Evolutionary conservation across 2,329 filamentous ascomycete genomes (phyloP).

Genomic region (Colletotrichum sp.): DNA sequence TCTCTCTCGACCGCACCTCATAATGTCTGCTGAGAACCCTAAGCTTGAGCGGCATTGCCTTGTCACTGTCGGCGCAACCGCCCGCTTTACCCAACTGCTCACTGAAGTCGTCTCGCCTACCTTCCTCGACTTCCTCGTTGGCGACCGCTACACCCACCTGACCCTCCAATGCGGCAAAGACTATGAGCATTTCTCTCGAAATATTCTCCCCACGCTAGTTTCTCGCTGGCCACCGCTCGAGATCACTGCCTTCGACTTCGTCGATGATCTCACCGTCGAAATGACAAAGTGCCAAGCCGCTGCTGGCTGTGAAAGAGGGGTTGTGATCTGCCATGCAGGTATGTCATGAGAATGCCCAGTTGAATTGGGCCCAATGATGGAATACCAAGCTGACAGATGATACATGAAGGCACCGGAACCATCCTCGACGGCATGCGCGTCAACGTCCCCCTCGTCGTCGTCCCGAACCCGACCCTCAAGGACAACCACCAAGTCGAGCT

Average conservation of each 20-base stretch:
- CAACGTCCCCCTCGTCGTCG: slow-evolving; percentile 80
- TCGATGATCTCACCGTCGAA: slow-evolving; percentile 62
- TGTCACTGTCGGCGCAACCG: slow-evolving; percentile 91
- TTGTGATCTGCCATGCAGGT: slow-evolving; percentile 92
- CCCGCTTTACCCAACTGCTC: slow-evolving; percentile 78
- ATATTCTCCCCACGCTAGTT: slow-evolving; percentile 23
- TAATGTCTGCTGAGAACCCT: background rate
- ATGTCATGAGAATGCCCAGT: background rate
- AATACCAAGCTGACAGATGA: background rate
- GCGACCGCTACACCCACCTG: slow-evolving; percentile 71
- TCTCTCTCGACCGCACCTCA: background rate
- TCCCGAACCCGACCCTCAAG: slow-evolving; percentile 82
- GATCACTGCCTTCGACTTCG: slow-evolving; percentile 71
- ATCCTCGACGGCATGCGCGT: slow-evolving; percentile 83
- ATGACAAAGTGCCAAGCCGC: slow-evolving; percentile 61
- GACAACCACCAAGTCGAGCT: slow-evolving; percentile 93
- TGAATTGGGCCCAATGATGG: background rate
- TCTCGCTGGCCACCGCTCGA: slow-evolving; percentile 43
- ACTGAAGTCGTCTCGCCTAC: slow-evolving; percentile 63
- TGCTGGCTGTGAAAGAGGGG: slow-evolving; percentile 62
- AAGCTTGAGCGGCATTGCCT: slow-evolving; percentile 62
- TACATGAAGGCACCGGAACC: slow-evolving; percentile 76
- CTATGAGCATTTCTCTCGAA: slow-evolving; percentile 55
- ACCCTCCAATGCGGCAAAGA: slow-evolving; percentile 82
- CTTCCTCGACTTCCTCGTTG: slow-evolving; percentile 67